A percentile compares a stretch with the other conserved stretches of the same genome.
phyloP scores from a whole-genome alignment of 1,284 basidiomycete species.

The Austroboletus novae-zelandiae region DNA sequence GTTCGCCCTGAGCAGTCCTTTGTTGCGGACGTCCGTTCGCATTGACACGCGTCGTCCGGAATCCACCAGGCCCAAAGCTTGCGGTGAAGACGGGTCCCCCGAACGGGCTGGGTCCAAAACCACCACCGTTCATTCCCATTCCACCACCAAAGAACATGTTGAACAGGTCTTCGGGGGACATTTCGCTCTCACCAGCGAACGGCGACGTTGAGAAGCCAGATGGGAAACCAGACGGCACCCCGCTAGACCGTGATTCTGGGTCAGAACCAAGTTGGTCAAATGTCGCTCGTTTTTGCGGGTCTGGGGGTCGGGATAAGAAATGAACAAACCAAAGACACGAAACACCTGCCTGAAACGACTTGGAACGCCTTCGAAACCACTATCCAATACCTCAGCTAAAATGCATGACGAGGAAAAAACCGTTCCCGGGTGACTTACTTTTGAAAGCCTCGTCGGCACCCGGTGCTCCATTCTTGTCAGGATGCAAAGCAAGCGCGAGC shows the following conservation, averaged over 20 bases:
- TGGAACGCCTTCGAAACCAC: constrained; percentile 99
- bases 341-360: constrained; percentile 83
- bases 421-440: constrained; percentile 51
- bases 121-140: constrained; percentile 44
- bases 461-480: constrained; percentile 97
- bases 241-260: constrained; percentile 76
- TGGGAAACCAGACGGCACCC: constrained; percentile 60
- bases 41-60: constrained; percentile 61
- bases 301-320: constrained; percentile 37
- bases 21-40: constrained; percentile 37
- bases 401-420: neutral
- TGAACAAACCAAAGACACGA: constrained; percentile 33
- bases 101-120: constrained; percentile 41
- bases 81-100: constrained; percentile 67
- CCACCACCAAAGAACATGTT: constrained; percentile 93
- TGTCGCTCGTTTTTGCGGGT: constrained; percentile 87
- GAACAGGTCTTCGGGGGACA: constrained; percentile 96
- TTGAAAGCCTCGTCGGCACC: constrained; percentile 99
- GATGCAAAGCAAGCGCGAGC: constrained; percentile 92
- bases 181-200: constrained; percentile 71
- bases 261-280: constrained; percentile 87
- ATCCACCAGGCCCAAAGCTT: constrained; percentile 75
- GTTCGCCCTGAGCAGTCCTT: constrained; percentile 31
- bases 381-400: constrained; percentile 35
- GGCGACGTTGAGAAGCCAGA: constrained; percentile 50